Percentiles rank a stretch among this genome's conserved stretches.
phyloP scores from a whole-genome alignment of 75 land plant species.

The Isoetes taiwanensis region DNA sequence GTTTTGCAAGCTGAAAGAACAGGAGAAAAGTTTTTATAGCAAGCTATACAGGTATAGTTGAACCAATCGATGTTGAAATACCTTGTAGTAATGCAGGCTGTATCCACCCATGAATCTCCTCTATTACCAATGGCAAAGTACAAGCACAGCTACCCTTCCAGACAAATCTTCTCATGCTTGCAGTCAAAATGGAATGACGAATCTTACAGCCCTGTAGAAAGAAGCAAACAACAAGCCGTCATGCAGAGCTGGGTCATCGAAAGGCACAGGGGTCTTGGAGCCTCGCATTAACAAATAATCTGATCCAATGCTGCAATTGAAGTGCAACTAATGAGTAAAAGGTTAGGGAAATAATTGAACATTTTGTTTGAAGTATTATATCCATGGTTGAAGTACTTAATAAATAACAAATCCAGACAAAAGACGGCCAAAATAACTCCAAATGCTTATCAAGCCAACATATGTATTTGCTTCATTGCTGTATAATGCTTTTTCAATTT shows the following conservation, averaged over 20 bases:
- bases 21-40: too few relatives aligned
- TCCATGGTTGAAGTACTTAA: not conserved
- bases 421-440: slow-evolving; percentile 40
- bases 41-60: not conserved
- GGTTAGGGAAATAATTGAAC: not conserved
- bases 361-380: not conserved
- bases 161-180: slow-evolving; percentile 2
- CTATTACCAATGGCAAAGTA: slow-evolving; percentile 25
- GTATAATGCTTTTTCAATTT: slow-evolving; percentile 32
- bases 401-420: slow-evolving; percentile 16
- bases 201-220: slow-evolving; percentile 28
- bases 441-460: slow-evolving; percentile 33
- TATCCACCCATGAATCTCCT: slow-evolving; percentile 33
- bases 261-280: slow-evolving; percentile 30
- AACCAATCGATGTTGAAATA: slow-evolving; percentile 2
- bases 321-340: not conserved
- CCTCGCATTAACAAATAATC: slow-evolving; percentile 25
- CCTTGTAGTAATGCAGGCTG: slow-evolving; percentile 37
- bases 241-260: slow-evolving; percentile 19
- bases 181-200: not conserved
- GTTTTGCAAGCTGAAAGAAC: slow-evolving; percentile 22
- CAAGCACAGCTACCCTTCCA: slow-evolving; percentile 27
- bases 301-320: slow-evolving; percentile 25
- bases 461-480: slow-evolving; percentile 13
- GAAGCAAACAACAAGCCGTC: slow-evolving; percentile 26